phyloP scores from a whole-genome alignment of 2,329 filamentous ascomycete genomes.

The Phyllosticta citriasiana region DNA sequence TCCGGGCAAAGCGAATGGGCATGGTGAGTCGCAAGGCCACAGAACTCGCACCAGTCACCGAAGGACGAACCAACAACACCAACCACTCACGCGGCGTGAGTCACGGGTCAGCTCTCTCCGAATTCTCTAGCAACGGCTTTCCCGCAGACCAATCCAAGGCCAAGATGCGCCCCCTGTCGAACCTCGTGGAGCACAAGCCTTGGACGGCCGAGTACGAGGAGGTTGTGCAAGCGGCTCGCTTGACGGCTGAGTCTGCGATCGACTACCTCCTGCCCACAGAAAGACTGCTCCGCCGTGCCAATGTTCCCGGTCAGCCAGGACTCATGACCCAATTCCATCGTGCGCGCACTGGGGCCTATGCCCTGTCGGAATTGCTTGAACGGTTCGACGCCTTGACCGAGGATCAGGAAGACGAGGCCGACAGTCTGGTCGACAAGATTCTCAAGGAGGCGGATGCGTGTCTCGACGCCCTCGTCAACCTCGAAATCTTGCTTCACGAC shows the following conservation, averaged over 20 bases:
- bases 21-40: constrained; percentile 28
- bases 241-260: constrained; percentile 23
- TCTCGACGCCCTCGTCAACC: constrained; percentile 26
- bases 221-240: constrained; percentile 46
- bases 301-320: constrained; percentile 20
- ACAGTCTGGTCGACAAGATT: constrained; percentile 25
- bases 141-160: background rate
- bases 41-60: constrained; percentile 44
- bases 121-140: constrained; percentile 12
- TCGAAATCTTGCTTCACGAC: constrained; percentile 7
- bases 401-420: constrained; percentile 40
- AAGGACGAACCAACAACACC: constrained; percentile 40
- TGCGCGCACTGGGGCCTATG: constrained; percentile 1
- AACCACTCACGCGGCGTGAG: constrained; percentile 49
- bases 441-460: constrained; percentile 27
- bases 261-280: constrained; percentile 7
- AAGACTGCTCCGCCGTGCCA: constrained; percentile 5
- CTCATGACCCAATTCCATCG: constrained; percentile 33
- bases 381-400: constrained; percentile 38
- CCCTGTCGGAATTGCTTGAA: constrained; percentile 45
- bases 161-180: constrained; percentile 40
- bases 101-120: constrained; percentile 40
- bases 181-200: constrained; percentile 46
- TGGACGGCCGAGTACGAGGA: constrained; percentile 38
- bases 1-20: constrained; percentile 50